Conservation (phyloP, 345 rosid species). For the Heritiera littoralis region DNA sequence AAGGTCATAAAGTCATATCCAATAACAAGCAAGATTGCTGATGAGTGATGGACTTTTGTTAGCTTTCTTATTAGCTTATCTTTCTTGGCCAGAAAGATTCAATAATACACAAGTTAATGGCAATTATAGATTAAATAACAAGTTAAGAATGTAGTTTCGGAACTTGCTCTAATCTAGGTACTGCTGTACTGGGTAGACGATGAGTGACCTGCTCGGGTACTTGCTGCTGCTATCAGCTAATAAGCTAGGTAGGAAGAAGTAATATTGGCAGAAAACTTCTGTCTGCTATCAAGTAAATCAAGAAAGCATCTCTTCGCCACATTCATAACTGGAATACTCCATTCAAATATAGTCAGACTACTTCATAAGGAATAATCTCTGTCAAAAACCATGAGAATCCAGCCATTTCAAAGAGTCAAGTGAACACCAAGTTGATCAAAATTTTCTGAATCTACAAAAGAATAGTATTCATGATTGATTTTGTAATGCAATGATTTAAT, state of each 20-base stretch:
- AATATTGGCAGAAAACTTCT: not conserved
- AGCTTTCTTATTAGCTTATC: constrained; percentile 17
- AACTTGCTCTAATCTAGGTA: constrained; percentile 15
- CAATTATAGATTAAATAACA: not conserved
- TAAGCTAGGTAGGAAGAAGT: not conserved
- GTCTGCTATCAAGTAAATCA: not conserved
- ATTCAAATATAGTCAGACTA: constrained; percentile 6
- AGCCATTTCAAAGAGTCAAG: constrained; percentile 25
- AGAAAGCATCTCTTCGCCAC: not conserved
- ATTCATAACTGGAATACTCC: constrained; percentile 1
- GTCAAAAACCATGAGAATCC: constrained; percentile 8
- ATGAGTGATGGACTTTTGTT: constrained; percentile 12
- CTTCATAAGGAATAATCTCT: constrained; percentile 17
- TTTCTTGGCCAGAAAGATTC: constrained; percentile 16
- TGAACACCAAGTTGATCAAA: constrained; percentile 26
- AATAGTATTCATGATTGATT: constrained; percentile 1
- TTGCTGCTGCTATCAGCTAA: constrained; percentile 16
- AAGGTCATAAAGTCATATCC: not conserved
- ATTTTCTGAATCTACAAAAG: constrained; percentile 36
- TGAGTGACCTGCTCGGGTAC: not conserved
- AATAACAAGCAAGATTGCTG: not conserved
- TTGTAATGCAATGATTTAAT: constrained; percentile 1
- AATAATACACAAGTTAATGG: constrained; percentile 19
- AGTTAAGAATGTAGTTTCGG: constrained; percentile 19
- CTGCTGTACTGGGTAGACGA: not conserved